Conservation (phyloP, 2,329 filamentous ascomycete genomes). For the Claviceps sp. region DNA sequence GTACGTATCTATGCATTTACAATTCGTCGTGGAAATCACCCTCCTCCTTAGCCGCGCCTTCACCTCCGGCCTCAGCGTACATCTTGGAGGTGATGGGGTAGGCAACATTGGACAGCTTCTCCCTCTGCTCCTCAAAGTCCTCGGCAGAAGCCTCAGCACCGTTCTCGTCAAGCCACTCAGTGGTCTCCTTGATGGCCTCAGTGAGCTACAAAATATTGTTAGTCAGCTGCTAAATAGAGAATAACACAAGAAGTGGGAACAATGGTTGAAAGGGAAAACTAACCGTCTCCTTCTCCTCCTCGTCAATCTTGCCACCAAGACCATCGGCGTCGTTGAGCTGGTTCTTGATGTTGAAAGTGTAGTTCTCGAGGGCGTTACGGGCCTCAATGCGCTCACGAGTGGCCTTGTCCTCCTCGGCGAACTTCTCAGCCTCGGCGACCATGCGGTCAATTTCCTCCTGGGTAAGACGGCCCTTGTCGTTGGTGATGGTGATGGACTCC, state of each 20-base stretch:
- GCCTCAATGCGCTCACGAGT: conserved; percentile 94
- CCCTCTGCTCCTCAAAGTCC: conserved; percentile 99
- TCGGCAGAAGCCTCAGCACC: conserved; percentile 70
- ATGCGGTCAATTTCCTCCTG: conserved; percentile 98
- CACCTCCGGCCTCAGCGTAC: conserved; percentile 56
- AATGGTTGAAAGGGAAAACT: conserved; percentile 23
- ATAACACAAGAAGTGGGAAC: neutral
- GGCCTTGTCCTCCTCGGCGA: conserved; percentile 97
- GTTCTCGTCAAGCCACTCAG: conserved; percentile 96
- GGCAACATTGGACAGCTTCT: conserved; percentile 92
- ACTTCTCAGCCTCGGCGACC: conserved; percentile 97
- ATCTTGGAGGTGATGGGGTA: conserved; percentile 99
- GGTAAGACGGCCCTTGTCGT: conserved; percentile 96
- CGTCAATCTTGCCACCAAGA: conserved; percentile 94
- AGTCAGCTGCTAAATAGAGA: conserved; percentile 14
- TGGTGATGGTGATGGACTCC: conserved; percentile 97
- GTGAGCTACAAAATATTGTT: conserved; percentile 48
- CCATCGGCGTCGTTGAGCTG: conserved; percentile 95
- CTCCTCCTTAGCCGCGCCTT: conserved; percentile 46
- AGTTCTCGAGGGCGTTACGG: conserved; percentile 96
- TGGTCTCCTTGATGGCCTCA: conserved; percentile 92
- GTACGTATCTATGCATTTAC: conserved; percentile 38
- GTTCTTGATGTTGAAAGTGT: conserved; percentile 98
- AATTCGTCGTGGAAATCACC: conserved; percentile 67
- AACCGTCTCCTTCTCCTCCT: conserved; percentile 94